Evolutionary conservation across 768 basidiomycete species (phyloP), one percentile per base, ranked within the genome.

Genomic region (Leccinum boreale): DNA sequence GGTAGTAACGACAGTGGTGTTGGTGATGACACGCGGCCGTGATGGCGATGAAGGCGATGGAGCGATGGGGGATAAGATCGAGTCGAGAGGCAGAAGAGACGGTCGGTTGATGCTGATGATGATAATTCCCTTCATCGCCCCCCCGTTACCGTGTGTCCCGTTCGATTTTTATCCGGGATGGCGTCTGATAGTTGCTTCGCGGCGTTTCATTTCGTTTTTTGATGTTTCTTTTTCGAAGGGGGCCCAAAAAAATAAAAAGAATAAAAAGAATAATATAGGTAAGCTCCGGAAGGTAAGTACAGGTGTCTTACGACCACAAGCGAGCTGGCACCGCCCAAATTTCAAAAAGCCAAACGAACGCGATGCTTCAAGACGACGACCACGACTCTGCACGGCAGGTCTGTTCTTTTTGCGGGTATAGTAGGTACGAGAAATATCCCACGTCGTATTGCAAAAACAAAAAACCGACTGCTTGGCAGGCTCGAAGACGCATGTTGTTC

Each of bases 201-300:
- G 60, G 60, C 50, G 60, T 62, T 62, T 62, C 55, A 62, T 61
- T 61, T 50, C 15, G 7, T 47, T 23, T 23, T 21, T 21, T 39
- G 15, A 9, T 35, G 17, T 39, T 39, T 39, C 36, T 39, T 39
- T 36, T 39, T 39, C 39, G n/a, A 45, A 45, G 44, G 42, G 42
- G 11, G 4, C 11, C 29, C 1, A 45, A 11, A 45, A 44, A 44
- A 45, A 19, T 0, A 42, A 45, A 45, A 45, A 45, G n/a, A 45
- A 44, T 19, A 44, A 45, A 31, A 19, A 21, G 5, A 21, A 21
- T 5, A 45, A 24, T 23, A 24, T 24, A 47, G 26, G 17, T 26
- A 48, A 48, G 15, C 26, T 48, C 47, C 47, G 47, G 47, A 48
- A n/a, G 26, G 17, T 28, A 12, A 12, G 46, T 21, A 21, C 19